Conservation (phyloP, 2,329 filamentous ascomycete genomes). For the Diatrype stigma region DNA sequence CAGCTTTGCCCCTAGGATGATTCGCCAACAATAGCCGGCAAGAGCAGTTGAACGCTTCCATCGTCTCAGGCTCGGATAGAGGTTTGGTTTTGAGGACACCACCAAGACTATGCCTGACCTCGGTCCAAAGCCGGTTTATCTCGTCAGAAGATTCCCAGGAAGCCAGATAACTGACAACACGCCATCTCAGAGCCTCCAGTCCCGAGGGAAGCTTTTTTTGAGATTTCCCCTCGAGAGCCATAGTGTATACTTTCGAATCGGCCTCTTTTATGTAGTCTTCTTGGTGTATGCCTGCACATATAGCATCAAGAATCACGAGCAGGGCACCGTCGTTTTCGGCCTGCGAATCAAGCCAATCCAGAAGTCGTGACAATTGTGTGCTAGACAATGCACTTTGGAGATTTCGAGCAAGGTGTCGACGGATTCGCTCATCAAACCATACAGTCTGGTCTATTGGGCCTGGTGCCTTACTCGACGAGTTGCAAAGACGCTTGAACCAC, state of each 20-base stretch:
- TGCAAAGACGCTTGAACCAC: constrained; percentile 30
- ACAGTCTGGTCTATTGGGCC: constrained; percentile 14
- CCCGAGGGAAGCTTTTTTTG: constrained; percentile 16
- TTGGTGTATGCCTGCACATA: constrained; percentile 31
- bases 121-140: constrained; percentile 20
- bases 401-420: constrained; percentile 22
- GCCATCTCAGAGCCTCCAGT: constrained; percentile 25
- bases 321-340: constrained; percentile 20
- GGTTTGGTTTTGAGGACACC: constrained; percentile 19
- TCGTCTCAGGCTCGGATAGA: constrained; percentile 16
- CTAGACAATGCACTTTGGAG: constrained; percentile 32
- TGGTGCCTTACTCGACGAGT: constrained; percentile 5
- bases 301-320: constrained; percentile 34
- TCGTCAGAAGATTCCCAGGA: constrained; percentile 22
- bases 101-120: constrained; percentile 19
- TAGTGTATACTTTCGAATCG: constrained; percentile 28
- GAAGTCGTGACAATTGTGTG: constrained; percentile 31
- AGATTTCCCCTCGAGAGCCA: constrained; percentile 23
- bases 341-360: constrained; percentile 30
- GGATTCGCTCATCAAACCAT: constrained; percentile 24
- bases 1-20: constrained; percentile 21
- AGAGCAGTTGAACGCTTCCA: constrained; percentile 27
- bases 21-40: constrained; percentile 23
- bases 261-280: constrained; percentile 28
- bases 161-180: constrained; percentile 21